Conservation (phyloP, 768 basidiomycete genomes). For the Kwoniella shandongensis region DNA sequence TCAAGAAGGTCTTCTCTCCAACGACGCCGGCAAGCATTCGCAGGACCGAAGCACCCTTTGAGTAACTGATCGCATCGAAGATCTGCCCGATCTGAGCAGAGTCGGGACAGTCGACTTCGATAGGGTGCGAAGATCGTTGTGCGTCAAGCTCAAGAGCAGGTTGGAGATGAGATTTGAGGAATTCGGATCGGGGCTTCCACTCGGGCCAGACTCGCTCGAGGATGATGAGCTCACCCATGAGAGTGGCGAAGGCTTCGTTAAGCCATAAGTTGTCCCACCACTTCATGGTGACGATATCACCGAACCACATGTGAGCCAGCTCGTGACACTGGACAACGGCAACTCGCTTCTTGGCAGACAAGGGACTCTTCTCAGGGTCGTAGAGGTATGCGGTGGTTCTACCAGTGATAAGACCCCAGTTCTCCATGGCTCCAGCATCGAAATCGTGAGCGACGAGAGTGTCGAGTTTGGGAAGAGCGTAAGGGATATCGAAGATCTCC, state of each 20-base stretch:
- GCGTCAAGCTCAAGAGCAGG: slow-evolving; percentile 79
- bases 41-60: slow-evolving; percentile 69
- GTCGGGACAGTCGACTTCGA: slow-evolving; percentile 86
- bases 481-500: slow-evolving; percentile 85
- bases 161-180: slow-evolving; percentile 74
- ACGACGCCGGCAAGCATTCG: slow-evolving; percentile 89
- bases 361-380: slow-evolving; percentile 71
- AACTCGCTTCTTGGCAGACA: slow-evolving; percentile 74
- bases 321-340: slow-evolving; percentile 80
- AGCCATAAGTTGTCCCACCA: slow-evolving; percentile 56
- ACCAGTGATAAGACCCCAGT: slow-evolving; percentile 80
- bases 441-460: slow-evolving; percentile 86
- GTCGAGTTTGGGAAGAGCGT: slow-evolving; percentile 90
- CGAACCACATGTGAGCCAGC: slow-evolving; percentile 64
- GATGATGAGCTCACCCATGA: slow-evolving; percentile 88
- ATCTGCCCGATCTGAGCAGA: slow-evolving; percentile 84
- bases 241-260: slow-evolving; percentile 70
- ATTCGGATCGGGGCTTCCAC: slow-evolving; percentile 78
- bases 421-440: slow-evolving; percentile 81
- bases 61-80: slow-evolving; percentile 83
- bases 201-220: slow-evolving; percentile 69
- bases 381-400: slow-evolving; percentile 76
- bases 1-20: slow-evolving; percentile 82
- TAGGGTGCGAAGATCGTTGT: slow-evolving; percentile 83
- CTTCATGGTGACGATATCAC: slow-evolving; percentile 88